Evolutionary conservation across 2,329 filamentous ascomycete species (phyloP).

Genomic region (Bipolaris victoriae): DNA sequence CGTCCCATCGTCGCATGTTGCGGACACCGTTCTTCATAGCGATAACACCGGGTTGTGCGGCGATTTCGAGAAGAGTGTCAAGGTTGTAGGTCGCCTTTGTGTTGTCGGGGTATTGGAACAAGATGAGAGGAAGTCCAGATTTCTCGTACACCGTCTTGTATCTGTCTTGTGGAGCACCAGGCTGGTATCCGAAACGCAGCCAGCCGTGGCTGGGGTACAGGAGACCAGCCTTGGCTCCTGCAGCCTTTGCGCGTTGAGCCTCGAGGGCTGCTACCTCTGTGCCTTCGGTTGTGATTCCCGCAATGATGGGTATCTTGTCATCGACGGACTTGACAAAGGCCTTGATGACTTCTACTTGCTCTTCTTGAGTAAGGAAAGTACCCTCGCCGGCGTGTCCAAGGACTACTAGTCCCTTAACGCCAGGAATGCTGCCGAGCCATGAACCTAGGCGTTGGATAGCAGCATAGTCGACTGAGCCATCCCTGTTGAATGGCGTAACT

Average conservation of each 20-base stretch:
- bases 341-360: constrained; percentile 58
- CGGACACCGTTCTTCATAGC: constrained; percentile 65
- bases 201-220: constrained; percentile 62
- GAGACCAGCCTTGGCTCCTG: constrained; percentile 59
- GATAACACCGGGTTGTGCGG: constrained; percentile 60
- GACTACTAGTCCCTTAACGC: constrained; percentile 61
- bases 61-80: constrained; percentile 60
- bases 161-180: constrained; percentile 59
- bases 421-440: constrained; percentile 60
- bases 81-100: constrained; percentile 61
- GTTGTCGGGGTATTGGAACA: constrained; percentile 62
- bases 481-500: constrained; percentile 59
- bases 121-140: constrained; percentile 57
- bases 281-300: constrained; percentile 61
- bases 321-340: constrained; percentile 61
- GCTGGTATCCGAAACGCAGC: constrained; percentile 62
- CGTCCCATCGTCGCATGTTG: constrained; percentile 64
- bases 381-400: constrained; percentile 63
- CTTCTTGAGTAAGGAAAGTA: constrained; percentile 59
- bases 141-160: constrained; percentile 60
- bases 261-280: constrained; percentile 61
- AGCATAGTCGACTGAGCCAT: constrained; percentile 58
- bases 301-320: constrained; percentile 60
- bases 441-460: constrained; percentile 61
- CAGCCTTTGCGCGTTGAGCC: constrained; percentile 58